Conservation (phyloP, 768 basidiomycete genomes). For the Tricholoma flavovirens region DNA sequence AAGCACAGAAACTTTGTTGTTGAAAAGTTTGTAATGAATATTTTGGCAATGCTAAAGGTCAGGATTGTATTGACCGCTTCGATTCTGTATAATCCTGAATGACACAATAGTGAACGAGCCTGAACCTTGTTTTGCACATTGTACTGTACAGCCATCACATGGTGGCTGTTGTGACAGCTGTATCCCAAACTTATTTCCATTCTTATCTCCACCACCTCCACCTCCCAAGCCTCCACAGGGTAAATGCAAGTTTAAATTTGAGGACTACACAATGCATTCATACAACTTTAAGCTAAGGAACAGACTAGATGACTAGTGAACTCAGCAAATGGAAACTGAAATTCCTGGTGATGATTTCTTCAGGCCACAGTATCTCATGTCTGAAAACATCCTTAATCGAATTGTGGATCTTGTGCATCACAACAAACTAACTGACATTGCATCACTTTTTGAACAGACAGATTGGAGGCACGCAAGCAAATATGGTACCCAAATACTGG, state of each 20-base stretch:
- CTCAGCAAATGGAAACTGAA: background rate
- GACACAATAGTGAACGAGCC: background rate
- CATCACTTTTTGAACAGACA: conserved; percentile 14
- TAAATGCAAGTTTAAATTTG: background rate
- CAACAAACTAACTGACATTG: conserved; percentile 11
- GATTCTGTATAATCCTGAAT: background rate
- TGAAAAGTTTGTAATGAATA: background rate
- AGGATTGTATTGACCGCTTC: background rate
- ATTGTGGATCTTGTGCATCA: conserved; percentile 21
- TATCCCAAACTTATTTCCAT: background rate
- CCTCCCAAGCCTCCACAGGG: background rate
- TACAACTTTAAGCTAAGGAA: conserved; percentile 1
- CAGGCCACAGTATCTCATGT: conserved; percentile 16
- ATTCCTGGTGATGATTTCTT: conserved; percentile 7
- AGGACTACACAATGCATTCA: background rate
- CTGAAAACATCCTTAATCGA: conserved; percentile 16
- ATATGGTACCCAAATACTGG: conserved; percentile 6
- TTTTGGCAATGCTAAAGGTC: background rate
- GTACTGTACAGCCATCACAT: background rate
- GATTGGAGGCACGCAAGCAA: conserved; percentile 11
- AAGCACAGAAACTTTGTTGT: background rate
- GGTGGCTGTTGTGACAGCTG: conserved; percentile 9
- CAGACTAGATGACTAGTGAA: conserved; percentile 12
- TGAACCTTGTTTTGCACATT: conserved; percentile 5
- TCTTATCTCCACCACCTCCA: background rate